Percentiles rank a stretch among this genome's conserved stretches.
phyloP scores from a whole-genome alignment of 1,284 basidiomycete genomes.

The Sporisorium graminicola region DNA sequence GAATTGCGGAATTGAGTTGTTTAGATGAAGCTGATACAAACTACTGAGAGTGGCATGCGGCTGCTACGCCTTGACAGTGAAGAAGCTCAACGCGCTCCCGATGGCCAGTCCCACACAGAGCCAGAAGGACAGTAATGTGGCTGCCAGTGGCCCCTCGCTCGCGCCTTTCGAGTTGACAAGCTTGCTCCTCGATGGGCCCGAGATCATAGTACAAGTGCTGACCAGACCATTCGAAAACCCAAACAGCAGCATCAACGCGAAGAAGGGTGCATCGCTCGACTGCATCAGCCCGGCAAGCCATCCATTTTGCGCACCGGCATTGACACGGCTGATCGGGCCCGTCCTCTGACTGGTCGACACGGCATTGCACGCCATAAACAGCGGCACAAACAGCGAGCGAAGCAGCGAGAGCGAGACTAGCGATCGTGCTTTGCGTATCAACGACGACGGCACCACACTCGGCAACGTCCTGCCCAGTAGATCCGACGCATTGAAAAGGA shows the following conservation, averaged over 20 bases:
- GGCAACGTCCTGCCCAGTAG: constrained; percentile 58
- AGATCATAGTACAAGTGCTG: constrained; percentile 59
- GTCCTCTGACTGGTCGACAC: constrained; percentile 40
- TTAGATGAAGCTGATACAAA: background rate
- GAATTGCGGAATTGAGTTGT: background rate
- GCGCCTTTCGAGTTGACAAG: constrained; percentile 44
- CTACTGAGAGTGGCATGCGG: background rate
- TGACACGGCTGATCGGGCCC: constrained; percentile 19
- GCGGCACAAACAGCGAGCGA: constrained; percentile 52
- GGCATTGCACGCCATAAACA: constrained; percentile 59
- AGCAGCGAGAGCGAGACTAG: constrained; percentile 38
- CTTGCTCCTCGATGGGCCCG: constrained; percentile 45
- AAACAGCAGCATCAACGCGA: constrained; percentile 51
- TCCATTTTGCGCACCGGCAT: background rate
- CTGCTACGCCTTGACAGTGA: constrained; percentile 39
- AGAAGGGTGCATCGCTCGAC: constrained; percentile 56
- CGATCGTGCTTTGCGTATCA: constrained; percentile 28
- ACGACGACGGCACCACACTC: constrained; percentile 30
- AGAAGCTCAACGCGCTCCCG: constrained; percentile 56
- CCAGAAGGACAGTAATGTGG: constrained; percentile 61
- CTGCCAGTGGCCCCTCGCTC: constrained; percentile 47
- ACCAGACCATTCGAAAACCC: constrained; percentile 61
- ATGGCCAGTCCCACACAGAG: constrained; percentile 60
- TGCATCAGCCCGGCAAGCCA: constrained; percentile 35
- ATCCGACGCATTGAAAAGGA: constrained; percentile 62